Percentiles rank a stretch among this genome's conserved stretches.
Evolutionary conservation across 2,329 filamentous ascomycete genomes (phyloP).

Genomic region (Fusarium nurragi): DNA sequence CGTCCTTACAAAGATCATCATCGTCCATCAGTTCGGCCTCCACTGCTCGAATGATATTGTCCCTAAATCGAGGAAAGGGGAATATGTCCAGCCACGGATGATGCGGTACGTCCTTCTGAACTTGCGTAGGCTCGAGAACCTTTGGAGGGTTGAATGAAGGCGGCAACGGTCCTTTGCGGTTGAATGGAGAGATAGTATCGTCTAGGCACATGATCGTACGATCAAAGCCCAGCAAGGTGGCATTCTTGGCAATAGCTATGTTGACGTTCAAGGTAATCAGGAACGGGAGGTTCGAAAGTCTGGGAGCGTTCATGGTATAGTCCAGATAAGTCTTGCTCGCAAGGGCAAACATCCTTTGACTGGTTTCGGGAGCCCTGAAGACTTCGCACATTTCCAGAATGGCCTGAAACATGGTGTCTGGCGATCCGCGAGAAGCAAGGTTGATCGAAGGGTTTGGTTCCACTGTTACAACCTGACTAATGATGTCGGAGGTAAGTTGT

Average conservation of each 20-base stretch:
- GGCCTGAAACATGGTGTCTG: not conserved
- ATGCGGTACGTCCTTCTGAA: not conserved
- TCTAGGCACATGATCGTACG: not conserved
- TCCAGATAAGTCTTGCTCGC: constrained; percentile 16
- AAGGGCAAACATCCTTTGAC: not conserved
- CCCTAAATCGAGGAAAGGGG: constrained; percentile 6
- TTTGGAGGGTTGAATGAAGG: not conserved
- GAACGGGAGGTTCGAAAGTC: constrained; percentile 6
- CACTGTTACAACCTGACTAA: not conserved
- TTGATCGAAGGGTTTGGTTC: not conserved
- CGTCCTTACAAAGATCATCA: constrained; percentile 6
- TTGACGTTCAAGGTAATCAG: constrained; percentile 17
- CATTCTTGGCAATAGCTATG: constrained; percentile 17
- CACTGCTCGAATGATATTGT: constrained; percentile 7
- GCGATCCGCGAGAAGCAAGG: rapidly evolving
- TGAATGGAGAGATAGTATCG: constrained; percentile 6
- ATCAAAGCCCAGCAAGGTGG: not conserved
- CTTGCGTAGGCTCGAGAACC: not conserved
- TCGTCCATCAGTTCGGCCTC: not conserved
- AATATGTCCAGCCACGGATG: constrained; percentile 28
- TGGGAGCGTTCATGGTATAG: constrained; percentile 12
- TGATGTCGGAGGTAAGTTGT: not conserved
- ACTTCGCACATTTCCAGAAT: constrained; percentile 10
- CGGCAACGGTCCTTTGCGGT: not conserved
- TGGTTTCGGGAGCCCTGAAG: not conserved